Conservation (phyloP, 495 filamentous ascomycete genomes). For the Lasiosphaeria ovina region DNA sequence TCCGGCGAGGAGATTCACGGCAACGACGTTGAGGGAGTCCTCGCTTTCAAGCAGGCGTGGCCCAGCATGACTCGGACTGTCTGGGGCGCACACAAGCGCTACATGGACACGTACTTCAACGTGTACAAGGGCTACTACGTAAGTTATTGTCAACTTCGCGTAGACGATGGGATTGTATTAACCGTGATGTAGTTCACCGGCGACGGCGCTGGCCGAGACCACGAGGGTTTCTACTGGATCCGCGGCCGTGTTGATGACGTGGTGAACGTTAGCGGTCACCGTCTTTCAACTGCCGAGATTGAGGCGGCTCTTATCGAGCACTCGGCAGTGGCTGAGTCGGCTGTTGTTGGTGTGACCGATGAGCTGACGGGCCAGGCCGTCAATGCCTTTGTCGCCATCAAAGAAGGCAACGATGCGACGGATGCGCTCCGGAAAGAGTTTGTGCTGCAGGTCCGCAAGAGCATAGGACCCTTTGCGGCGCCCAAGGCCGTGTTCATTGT, state of each 20-base stretch:
- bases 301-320: slow-evolving; percentile 96
- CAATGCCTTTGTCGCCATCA: slow-evolving; percentile 93
- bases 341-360: slow-evolving; percentile 89
- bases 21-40: slow-evolving; percentile 96
- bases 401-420: slow-evolving; percentile 74
- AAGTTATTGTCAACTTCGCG: slow-evolving; percentile 36
- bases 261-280: slow-evolving; percentile 95
- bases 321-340: slow-evolving; percentile 83
- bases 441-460: slow-evolving; percentile 90
- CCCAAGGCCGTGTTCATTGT: slow-evolving; percentile 91
- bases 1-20: slow-evolving; percentile 91
- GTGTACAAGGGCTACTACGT: slow-evolving; percentile 99
- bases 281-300: slow-evolving; percentile 95
- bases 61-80: slow-evolving; percentile 98
- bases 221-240: slow-evolving; percentile 99
- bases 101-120: slow-evolving; percentile 98
- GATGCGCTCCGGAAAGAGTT: slow-evolving; percentile 91
- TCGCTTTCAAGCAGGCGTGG: slow-evolving; percentile 98
- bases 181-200: slow-evolving; percentile 78
- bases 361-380: slow-evolving; percentile 96
- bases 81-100: slow-evolving; percentile 96
- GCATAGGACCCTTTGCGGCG: slow-evolving; percentile 94
- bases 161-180: slow-evolving; percentile 25
- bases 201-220: slow-evolving; percentile 93
- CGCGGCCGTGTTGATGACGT: slow-evolving; percentile 98